Base-by-base conservation (phyloP, 2,329 filamentous ascomycete genomes). In the Aaosphaeria pasadenensis region DNA sequence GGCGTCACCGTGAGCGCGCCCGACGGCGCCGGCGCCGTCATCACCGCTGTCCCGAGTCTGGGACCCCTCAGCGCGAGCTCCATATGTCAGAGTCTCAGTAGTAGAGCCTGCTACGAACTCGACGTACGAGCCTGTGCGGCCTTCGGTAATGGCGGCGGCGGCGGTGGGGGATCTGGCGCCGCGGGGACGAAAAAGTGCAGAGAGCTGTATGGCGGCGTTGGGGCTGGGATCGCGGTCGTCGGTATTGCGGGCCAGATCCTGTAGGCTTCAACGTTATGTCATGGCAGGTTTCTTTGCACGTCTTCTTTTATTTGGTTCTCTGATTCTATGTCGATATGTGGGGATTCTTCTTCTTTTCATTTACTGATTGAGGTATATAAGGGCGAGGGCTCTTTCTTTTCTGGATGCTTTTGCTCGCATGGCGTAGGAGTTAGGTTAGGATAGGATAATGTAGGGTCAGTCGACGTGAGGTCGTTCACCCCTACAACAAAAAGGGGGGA, bases 1-100 rank as follows among this genome's bases (percentile, higher is more conserved):
- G 78, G 75, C 30, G 77, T 82, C 30, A 81, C 79, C 1, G 67
- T 82, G 28, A 73, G 65, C 3, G 78, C 74, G 6, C 67, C 68
- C 3, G 77, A 75, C n/a, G 74, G 66, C 11, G 17, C 17, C 17
- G 78, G 78, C 11, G 71, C 74, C 7, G 81, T 78, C 5, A 74
- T 79, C 9, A 73, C 73, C 3, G 69, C 74, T 7, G 68, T 74
- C 7, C 55, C 64, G 41, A 66, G 64, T 43, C 33, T 69, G 43
- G 66, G 64, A 1, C 30, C 45, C 5, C 44, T 52, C 43, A 61
- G 58, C 3, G 67, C 67, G n/a, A 58, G 54, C 45, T 51, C 49
- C 30, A 59, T 71, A 30, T 71, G 67, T 44, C 49, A 54, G 28
- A 71, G 67, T 49, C 45, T 71, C 56, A 79, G 77, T 51, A 52